Conservation (phyloP, 2,329 filamentous ascomycete genomes). For the Chrysoporthe deuterocubensis region DNA sequence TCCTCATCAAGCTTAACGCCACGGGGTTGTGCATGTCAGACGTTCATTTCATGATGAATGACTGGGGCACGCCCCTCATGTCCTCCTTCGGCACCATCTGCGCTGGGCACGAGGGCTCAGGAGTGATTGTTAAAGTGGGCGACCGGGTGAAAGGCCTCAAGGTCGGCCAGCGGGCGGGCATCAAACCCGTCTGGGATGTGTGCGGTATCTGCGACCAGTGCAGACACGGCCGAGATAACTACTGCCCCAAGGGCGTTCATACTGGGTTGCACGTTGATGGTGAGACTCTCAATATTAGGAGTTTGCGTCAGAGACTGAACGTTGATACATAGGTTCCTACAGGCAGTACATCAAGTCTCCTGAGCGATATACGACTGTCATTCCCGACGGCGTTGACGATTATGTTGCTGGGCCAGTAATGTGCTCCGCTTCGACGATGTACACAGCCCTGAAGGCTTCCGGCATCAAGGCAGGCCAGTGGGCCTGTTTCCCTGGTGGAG, state of each 20-base stretch:
- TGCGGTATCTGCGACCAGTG: slow-evolving; percentile 44
- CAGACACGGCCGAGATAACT: slow-evolving; percentile 39
- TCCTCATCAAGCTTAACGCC: slow-evolving; percentile 30
- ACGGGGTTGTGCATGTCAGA: slow-evolving; percentile 32
- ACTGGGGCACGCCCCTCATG: slow-evolving; percentile 28
- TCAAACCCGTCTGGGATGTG: slow-evolving; percentile 39
- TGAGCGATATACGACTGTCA: slow-evolving; percentile 56
- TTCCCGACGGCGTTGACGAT: slow-evolving; percentile 53
- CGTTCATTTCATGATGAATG: slow-evolving; percentile 31
- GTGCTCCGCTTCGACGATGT: slow-evolving; percentile 62
- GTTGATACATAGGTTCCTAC: slow-evolving; percentile 47
- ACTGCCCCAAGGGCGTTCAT: slow-evolving; percentile 34
- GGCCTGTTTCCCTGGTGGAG: slow-evolving; percentile 59
- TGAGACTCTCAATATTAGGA: background rate
- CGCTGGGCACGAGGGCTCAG: slow-evolving; percentile 46
- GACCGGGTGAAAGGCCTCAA: slow-evolving; percentile 37
- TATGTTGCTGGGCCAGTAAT: slow-evolving; percentile 62
- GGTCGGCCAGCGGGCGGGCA: slow-evolving; percentile 44
- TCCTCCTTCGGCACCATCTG: slow-evolving; percentile 26
- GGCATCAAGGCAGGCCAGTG: slow-evolving; percentile 55
- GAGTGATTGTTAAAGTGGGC: slow-evolving; percentile 42
- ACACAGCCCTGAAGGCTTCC: slow-evolving; percentile 57
- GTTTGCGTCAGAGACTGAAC: background rate
- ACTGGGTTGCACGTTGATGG: slow-evolving; percentile 29
- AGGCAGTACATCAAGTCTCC: slow-evolving; percentile 63